These are phyloP conservation scores for Teratosphaeria zuluensis DNA, from an alignment of 2,329 filamentous ascomycete genomes.

Conservation along the genomic window DNA sequence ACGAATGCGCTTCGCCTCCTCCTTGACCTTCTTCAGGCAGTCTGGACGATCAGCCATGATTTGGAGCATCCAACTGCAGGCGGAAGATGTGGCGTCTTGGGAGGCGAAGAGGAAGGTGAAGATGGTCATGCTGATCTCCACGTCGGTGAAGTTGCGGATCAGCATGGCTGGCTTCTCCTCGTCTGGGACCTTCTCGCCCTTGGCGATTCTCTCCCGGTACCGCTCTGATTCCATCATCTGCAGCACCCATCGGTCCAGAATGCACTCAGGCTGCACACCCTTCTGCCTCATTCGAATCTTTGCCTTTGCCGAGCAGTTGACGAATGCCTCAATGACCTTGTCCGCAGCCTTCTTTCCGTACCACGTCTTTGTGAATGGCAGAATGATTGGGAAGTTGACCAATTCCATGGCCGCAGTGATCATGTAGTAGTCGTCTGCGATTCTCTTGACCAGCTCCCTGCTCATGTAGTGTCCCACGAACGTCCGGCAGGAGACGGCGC, in stretches of 20 bases:
- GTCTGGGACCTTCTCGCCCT: conserved; percentile 56
- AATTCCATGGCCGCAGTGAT: conserved; percentile 93
- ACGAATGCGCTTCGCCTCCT: conserved; percentile 47
- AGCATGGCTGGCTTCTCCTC: conserved; percentile 73
- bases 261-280: conserved; percentile 82
- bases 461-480: conserved; percentile 95
- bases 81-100: conserved; percentile 91
- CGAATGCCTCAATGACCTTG: conserved; percentile 81
- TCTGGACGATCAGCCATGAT: conserved; percentile 90
- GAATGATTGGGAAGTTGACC: conserved; percentile 95
- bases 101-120: conserved; percentile 97
- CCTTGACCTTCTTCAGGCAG: conserved; percentile 76
- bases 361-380: conserved; percentile 93
- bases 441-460: conserved; percentile 82
- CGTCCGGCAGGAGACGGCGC: conserved; percentile 88
- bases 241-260: conserved; percentile 91
- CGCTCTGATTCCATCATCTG: conserved; percentile 75
- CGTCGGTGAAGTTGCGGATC: conserved; percentile 78
- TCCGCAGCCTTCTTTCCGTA: conserved; percentile 93
- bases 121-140: conserved; percentile 84
- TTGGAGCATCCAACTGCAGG: conserved; percentile 92
- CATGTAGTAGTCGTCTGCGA: conserved; percentile 92
- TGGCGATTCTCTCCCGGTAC: conserved; percentile 69
- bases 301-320: conserved; percentile 85
- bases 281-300: conserved; percentile 66